Base-by-base conservation (phyloP, 768 basidiomycete genomes). In the Pleurotus tuoliensis region DNA sequence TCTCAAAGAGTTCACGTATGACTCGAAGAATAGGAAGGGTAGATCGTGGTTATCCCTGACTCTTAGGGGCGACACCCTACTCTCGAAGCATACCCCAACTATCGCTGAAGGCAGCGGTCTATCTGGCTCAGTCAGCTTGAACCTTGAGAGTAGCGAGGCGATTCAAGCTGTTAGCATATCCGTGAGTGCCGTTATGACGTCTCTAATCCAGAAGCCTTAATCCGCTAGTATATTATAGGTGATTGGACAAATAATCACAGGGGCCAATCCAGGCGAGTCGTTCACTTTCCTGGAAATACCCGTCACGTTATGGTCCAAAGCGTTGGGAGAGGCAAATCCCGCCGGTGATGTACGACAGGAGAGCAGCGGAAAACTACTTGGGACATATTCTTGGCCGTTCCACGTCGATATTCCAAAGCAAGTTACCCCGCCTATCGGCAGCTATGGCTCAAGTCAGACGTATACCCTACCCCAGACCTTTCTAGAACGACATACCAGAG, bases 101-200 rank as follows among this genome's bases (percentile, higher is more conserved):
- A 67, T 72, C 59, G 43, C 71, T 13, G 71, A 79, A 61, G 72
- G 72, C 39, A 62, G 65, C 8, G 59, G 60, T 2, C 61, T 77
- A 4, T 63, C 63, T 39, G 77, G 78, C 8, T 64, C 66, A 39
- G 70, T 78, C 11, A 63, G 63, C 5, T 62, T 80, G 22, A 63
- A 64, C 47, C 57, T 74, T 15, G 69, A 68, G 4, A 71, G 70
- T 38, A 69, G 75, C 5, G 79, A 82, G 41, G 69, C 70, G 18
- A 75, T 84, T 46, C 76, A 79, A 57, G 71, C 72, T 9, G 75
- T 87, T 11, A 67, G 69, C 11, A 59, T 87, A 49, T 72, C 75
- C 56, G 86, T 84, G 62, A 63, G 73, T 61, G 71, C 66, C n/a
- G 5, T 46, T 47, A 39, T 54, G 25, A 27, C 43, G 12, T 54